A percentile compares a stretch with the other conserved stretches of the same genome.
These are phyloP conservation scores for Diaporthe velutina DNA, from an alignment of 2,329 filamentous ascomycete genomes.

Conservation along the genomic window DNA sequence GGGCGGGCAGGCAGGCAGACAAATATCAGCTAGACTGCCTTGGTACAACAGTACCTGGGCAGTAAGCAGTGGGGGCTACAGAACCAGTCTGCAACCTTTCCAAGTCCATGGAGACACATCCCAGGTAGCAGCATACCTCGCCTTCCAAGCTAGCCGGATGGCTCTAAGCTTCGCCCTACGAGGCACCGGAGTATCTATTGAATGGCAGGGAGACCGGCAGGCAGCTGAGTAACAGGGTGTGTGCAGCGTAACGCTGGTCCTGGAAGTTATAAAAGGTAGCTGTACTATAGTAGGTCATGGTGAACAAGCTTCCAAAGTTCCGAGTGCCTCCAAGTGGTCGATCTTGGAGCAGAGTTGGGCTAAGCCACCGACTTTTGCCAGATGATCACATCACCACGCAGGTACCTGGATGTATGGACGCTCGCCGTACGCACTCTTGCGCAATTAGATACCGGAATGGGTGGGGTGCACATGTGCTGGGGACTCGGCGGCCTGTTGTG, in stretches of 20 bases:
- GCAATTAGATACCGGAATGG: not conserved
- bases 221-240: not conserved
- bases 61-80: not conserved
- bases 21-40: not conserved
- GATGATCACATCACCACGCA: not conserved
- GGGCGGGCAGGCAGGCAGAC: not conserved
- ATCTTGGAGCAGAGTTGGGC: not conserved
- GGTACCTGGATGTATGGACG: not conserved
- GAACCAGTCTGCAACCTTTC: not conserved
- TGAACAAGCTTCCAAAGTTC: constrained; percentile 1
- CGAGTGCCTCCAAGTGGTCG: not conserved
- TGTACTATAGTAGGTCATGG: not conserved
- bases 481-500: constrained; percentile 20
- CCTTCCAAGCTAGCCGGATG: not conserved
- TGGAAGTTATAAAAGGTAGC: too few species aligned
- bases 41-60: not conserved
- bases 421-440: not conserved
- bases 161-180: not conserved
- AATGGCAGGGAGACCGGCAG: not conserved
- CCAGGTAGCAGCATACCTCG: constrained; percentile 4
- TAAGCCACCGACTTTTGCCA: not conserved
- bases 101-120: not conserved
- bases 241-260: not conserved
- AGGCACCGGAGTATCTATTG: not conserved
- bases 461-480: not conserved